Evolutionary conservation across 169 alveolate genomes (phyloP).

Genomic region (Cryptosporidium parvum): DNA sequence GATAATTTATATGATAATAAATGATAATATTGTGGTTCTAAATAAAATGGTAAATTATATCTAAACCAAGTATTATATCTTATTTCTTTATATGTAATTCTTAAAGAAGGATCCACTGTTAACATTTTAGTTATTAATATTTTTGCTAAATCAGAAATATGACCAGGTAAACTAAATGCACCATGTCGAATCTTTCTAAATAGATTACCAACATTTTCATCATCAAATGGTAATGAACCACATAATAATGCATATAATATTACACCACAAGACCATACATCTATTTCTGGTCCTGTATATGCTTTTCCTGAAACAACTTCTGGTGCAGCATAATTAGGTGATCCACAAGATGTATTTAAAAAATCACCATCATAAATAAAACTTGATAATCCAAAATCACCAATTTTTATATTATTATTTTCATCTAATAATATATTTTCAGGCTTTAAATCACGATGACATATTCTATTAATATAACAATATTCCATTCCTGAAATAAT

Average conservation of each 20-base stretch:
- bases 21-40: slow-evolving; percentile 67
- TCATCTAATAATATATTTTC: slow-evolving; percentile 91
- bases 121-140: slow-evolving; percentile 86
- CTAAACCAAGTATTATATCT: slow-evolving; percentile 77
- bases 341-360: slow-evolving; percentile 93
- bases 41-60: slow-evolving; percentile 74
- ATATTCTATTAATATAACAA: slow-evolving; percentile 85
- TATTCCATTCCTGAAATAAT: slow-evolving; percentile 92
- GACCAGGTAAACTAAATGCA: slow-evolving; percentile 89
- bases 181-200: slow-evolving; percentile 91
- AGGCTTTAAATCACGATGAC: slow-evolving; percentile 92
- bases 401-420: slow-evolving; percentile 90
- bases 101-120: slow-evolving; percentile 83
- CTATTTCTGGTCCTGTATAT: slow-evolving; percentile 94
- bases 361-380: slow-evolving; percentile 86
- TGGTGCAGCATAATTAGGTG: slow-evolving; percentile 96
- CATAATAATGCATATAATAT: slow-evolving; percentile 95
- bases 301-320: slow-evolving; percentile 90
- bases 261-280: slow-evolving; percentile 98
- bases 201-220: slow-evolving; percentile 86
- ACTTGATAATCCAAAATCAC: slow-evolving; percentile 95
- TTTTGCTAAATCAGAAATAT: slow-evolving; percentile 86
- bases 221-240: slow-evolving; percentile 97
- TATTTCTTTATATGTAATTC: slow-evolving; percentile 80
- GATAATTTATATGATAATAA: not conserved